Percentiles rank a stretch among this genome's conserved stretches.
Evolutionary conservation across 805 yeast species (phyloP).

Genomic region (Cyberlindnera euphorbiae): DNA sequence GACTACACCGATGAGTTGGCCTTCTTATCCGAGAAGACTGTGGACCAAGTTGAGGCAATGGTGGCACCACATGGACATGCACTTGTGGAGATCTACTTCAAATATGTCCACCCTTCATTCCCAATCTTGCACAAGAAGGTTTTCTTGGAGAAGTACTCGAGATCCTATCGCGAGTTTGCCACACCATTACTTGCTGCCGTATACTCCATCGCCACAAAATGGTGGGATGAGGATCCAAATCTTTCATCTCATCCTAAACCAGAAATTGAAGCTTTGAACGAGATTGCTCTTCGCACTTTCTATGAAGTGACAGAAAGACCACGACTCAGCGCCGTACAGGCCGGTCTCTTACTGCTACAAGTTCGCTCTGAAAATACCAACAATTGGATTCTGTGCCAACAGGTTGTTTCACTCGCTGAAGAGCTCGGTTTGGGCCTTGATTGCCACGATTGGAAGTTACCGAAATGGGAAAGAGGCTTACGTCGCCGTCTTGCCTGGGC

Average conservation of each 20-base stretch:
- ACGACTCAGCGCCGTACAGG: slow-evolving; percentile 86
- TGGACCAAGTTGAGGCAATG: slow-evolving; percentile 77
- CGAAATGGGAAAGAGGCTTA: slow-evolving; percentile 91
- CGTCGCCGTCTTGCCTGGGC: slow-evolving; percentile 94
- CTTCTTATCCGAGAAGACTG: slow-evolving; percentile 65
- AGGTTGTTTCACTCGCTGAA: slow-evolving; percentile 82
- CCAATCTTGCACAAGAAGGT: slow-evolving; percentile 91
- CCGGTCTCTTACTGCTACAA: slow-evolving; percentile 75
- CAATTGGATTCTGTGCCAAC: slow-evolving; percentile 84
- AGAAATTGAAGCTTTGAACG: slow-evolving; percentile 61
- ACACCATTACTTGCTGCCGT: slow-evolving; percentile 91
- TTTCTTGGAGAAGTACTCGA: slow-evolving; percentile 81
- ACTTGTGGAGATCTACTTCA: slow-evolving; percentile 73
- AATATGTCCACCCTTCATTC: slow-evolving; percentile 84
- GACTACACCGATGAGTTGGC: slow-evolving; percentile 72
- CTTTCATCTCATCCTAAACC: slow-evolving; percentile 77
- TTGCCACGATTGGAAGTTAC: slow-evolving; percentile 86
- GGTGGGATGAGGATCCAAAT: slow-evolving; percentile 81
- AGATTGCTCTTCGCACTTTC: slow-evolving; percentile 61
- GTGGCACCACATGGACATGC: slow-evolving; percentile 92
- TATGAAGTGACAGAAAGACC: slow-evolving; percentile 79
- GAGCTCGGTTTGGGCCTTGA: slow-evolving; percentile 90
- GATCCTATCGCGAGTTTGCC: slow-evolving; percentile 88
- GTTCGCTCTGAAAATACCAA: slow-evolving; percentile 50
- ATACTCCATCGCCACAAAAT: slow-evolving; percentile 79